Evolutionary conservation across 2,329 filamentous ascomycete genomes (phyloP), one percentile per base, ranked within the genome.

Genomic region (Karstenula rhodostoma): DNA sequence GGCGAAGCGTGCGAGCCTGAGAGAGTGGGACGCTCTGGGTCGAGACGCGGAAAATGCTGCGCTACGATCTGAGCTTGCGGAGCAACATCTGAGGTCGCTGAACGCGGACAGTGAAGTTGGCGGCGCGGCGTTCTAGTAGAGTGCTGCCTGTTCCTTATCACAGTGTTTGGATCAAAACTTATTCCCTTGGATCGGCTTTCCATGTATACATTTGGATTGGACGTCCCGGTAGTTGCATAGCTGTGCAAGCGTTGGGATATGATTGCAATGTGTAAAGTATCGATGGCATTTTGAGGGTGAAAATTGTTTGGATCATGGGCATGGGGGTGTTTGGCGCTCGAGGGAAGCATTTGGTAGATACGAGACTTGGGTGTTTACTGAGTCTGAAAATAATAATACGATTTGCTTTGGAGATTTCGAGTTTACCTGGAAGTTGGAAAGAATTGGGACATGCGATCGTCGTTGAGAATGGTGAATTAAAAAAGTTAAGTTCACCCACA

Each of bases 11-110:
- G 77, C 77, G 61, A 73, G 72, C 23, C 59, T 82, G 56, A 70
- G 76, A 58, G 82, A 84, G 54, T 84, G 82, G 82, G 81, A 82
- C 47, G 64, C 73, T 7, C 62, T 82, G 60, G 77, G 79, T 58
- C 68, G 79, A 13, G 82, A 84, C 59, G 77, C 75, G 17, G 77
- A 81, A 58, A 78, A 76, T 32, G 79, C 80, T n/a, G 77, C 76
- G 27, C 62, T 83, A 55, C 78, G 80, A 62, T 78, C 77, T 27
- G 80, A 82, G 56, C 69, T 84, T 62, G 82, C 82, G 1, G 82
- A 84, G 65, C 72, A 80, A 63, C 78, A 78, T n/a, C 60, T 84
- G 59, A 74, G 78, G 58, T 72, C 69, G 13, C 63, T 81, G 59
- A 80, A 75, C 54, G 79, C 76, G 13, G 79, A 81, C 58, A 68